Evolutionary conservation across 2,329 filamentous ascomycete species (phyloP), one percentile per base, ranked within the genome.

Genomic region (Talaromyces sp.): DNA sequence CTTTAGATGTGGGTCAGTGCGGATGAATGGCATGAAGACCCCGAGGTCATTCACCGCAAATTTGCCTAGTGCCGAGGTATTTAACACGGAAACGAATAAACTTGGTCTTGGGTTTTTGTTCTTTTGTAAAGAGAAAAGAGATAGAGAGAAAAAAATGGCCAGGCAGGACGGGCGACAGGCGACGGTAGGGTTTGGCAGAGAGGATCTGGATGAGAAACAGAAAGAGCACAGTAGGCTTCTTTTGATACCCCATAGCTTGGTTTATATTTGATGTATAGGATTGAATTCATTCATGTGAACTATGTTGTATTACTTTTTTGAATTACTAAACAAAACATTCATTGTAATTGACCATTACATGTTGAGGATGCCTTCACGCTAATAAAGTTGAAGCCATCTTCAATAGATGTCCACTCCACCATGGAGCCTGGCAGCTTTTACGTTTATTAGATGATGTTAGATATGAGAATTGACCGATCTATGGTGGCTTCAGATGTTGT

Each of bases 21-120:
- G 74, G 95, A 98, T 73, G 95, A 99, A 82, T 99, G 95, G 95
- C 95, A 99, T 76, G 95, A 99, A 84, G 96, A 99, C 74, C 95
- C 95, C 19, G 93, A 99, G 73, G 95, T 99, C 71, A 98, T 99
- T 73, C 93, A 98, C 79, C 95, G 92, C 72, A 98, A 96, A 79
- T 96, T 98, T 77, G 93, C 92, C 71, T 97, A 59, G 30, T 55
- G 39, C 11, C 15, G 25, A 28, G 22, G 7, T 13, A 53, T 4
- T n/a, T 53, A 30, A n/a, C 3, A 25, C 13, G 49, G 30, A 9
- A 53, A 4, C 44, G 22, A 47, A 47, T 25, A 25, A 47, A 25
- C 19, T 19, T 25, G n/a, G 44, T 47, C 22, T 47, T 19, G n/a
- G 19, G 11, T 25, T 25, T 47, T 47, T 33, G 32, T 51, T 39